A percentile compares a stretch with the other conserved stretches of the same genome.
Evolutionary conservation across 176 grass and related monocot species (phyloP).

Genomic region (Triticum turgidum): DNA sequence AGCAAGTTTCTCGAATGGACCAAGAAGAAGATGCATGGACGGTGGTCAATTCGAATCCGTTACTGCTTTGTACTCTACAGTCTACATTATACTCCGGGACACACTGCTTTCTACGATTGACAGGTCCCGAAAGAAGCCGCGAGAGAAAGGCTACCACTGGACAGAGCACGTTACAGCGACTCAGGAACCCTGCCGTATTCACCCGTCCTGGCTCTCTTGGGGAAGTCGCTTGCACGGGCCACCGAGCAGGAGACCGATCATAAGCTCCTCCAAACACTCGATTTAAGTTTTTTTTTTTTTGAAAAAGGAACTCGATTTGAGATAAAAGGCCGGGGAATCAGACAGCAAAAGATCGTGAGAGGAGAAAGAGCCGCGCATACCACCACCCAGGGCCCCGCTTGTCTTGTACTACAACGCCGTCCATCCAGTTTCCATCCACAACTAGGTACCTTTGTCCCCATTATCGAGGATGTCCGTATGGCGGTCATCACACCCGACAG

Average conservation of each 20-base stretch:
- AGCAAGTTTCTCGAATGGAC: background rate
- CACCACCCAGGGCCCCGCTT: too few relatives aligned
- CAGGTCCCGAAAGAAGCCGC: background rate
- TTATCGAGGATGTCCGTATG: too few relatives aligned
- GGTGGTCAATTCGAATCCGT: background rate
- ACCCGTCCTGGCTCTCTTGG: background rate
- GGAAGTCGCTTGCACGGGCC: background rate
- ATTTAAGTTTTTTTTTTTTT: too few relatives aligned
- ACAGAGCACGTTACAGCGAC: background rate
- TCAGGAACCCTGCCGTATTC: background rate
- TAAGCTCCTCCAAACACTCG: background rate
- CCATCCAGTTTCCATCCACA: too few relatives aligned
- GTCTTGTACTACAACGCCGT: too few relatives aligned
- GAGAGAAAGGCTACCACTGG: background rate
- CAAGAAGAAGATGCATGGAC: background rate
- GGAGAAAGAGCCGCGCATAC: background rate
- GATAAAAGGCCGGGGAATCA: background rate
- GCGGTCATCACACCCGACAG: too few relatives aligned
- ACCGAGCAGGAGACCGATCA: conserved; percentile 8
- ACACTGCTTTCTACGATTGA: background rate
- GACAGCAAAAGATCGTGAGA: background rate
- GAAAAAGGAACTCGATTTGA: background rate
- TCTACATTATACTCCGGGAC: too few relatives aligned
- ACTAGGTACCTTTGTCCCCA: too few relatives aligned
- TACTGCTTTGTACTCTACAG: background rate